A percentile compares a stretch with the other conserved stretches of the same genome.
phyloP scores from a whole-genome alignment of 2,329 filamentous ascomycete genomes.

The Leptographium flavum region DNA sequence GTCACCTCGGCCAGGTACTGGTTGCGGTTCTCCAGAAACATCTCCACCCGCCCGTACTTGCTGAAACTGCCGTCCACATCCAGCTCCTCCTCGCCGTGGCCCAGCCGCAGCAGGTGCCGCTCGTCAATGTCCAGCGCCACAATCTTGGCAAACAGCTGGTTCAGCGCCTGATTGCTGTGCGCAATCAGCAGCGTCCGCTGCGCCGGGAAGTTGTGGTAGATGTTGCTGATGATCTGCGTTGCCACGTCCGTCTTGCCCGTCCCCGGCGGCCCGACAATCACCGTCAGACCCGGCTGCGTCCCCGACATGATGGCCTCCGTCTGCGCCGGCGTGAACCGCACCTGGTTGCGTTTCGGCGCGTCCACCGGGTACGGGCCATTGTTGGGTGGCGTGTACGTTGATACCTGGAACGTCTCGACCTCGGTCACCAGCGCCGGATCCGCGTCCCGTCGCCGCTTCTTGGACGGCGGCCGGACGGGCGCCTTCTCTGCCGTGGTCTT shows the following conservation, averaged over 20 bases:
- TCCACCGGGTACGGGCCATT: constrained; percentile 82
- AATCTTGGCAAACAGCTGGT: constrained; percentile 96
- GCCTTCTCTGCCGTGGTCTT: constrained; percentile 27
- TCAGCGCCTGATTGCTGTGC: constrained; percentile 94
- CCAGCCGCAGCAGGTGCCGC: constrained; percentile 78
- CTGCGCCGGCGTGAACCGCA: constrained; percentile 85
- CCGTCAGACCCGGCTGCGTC: constrained; percentile 82
- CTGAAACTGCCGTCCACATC: constrained; percentile 77
- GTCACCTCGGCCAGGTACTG: constrained; percentile 70
- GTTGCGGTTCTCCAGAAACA: constrained; percentile 78
- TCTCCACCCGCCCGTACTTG: constrained; percentile 89
- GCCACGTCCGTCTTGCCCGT: constrained; percentile 99
- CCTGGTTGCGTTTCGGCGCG: constrained; percentile 62
- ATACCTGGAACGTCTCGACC: constrained; percentile 61
- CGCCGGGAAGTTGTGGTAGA: constrained; percentile 93
- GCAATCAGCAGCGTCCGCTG: constrained; percentile 87
- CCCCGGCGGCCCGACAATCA: constrained; percentile 88
- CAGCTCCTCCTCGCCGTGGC: constrained; percentile 90
- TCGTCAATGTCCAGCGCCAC: constrained; percentile 92
- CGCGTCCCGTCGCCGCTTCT: constrained; percentile 74
- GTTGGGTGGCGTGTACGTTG: constrained; percentile 80
- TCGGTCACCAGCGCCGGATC: constrained; percentile 50
- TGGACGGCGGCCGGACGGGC: constrained; percentile 43
- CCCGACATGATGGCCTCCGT: constrained; percentile 88
- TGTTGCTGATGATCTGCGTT: constrained; percentile 96